These are phyloP conservation scores for Brasenia schreberi DNA, from an alignment of 164 flowering plant species.

Conservation along the genomic window DNA sequence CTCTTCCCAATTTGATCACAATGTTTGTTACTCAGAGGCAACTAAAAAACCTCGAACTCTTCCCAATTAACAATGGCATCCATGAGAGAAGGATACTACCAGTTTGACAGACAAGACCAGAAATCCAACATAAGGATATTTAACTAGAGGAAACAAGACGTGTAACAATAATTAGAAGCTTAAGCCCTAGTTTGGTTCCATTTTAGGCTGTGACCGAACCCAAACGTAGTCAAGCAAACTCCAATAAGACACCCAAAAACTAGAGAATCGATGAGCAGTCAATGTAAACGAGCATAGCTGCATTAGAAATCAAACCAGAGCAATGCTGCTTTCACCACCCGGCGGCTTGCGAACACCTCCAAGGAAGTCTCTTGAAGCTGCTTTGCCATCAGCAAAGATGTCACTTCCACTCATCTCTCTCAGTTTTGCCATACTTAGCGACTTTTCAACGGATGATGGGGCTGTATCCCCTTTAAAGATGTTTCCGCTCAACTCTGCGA, in stretches of 20 bases:
- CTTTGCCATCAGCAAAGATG: slow-evolving; percentile 89
- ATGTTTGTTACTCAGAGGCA: too few species aligned
- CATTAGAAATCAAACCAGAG: slow-evolving; percentile 49
- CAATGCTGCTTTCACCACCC: slow-evolving; percentile 96
- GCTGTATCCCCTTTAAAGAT: slow-evolving; percentile 75
- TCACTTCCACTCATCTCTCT: slow-evolving; percentile 83
- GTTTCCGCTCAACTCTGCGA: slow-evolving; percentile 78
- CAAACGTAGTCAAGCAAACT: neutral
- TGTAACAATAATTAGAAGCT: too few species aligned
- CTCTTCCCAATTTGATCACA: too few species aligned
- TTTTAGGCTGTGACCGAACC: too few species aligned
- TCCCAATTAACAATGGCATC: too few species aligned
- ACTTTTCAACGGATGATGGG: slow-evolving; percentile 65
- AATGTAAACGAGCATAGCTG: neutral
- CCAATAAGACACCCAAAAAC: neutral
- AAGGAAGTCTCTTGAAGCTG: slow-evolving; percentile 52
- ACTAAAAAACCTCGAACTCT: too few species aligned
- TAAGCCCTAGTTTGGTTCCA: too few species aligned
- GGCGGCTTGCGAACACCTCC: slow-evolving; percentile 99
- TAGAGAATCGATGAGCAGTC: neutral
- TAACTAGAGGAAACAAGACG: too few species aligned
- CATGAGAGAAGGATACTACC: too few species aligned
- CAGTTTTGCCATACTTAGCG: slow-evolving; percentile 71
- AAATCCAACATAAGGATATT: too few species aligned
- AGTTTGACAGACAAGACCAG: too few species aligned